These are phyloP conservation scores for Acanthamoeba sp. DNA, from an alignment of 208 protist genomes.

Conservation along the genomic window DNA sequence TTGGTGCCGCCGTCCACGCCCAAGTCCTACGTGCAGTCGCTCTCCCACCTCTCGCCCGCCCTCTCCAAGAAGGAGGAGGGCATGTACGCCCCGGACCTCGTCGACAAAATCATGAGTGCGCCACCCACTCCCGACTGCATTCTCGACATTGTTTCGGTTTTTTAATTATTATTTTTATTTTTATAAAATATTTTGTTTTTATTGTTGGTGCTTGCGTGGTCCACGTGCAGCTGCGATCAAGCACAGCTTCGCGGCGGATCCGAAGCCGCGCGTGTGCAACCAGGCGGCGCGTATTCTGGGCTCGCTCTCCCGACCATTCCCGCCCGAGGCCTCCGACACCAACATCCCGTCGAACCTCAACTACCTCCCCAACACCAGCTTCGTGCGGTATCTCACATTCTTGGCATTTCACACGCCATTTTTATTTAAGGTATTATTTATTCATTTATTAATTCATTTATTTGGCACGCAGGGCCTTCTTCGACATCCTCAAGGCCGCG, in stretches of 20 bases:
- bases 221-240: constrained; percentile 10
- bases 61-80: constrained; percentile 72
- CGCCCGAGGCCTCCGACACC: constrained; percentile 35
- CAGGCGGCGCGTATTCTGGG: constrained; percentile 37
- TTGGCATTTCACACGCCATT: neutral
- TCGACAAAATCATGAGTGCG: constrained; percentile 63
- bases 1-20: constrained; percentile 23
- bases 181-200: no score
- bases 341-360: constrained; percentile 70
- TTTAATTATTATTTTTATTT: no score
- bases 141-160: neutral
- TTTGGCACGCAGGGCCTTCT: constrained; percentile 36
- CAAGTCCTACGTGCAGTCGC: constrained; percentile 40
- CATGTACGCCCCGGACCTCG: constrained; percentile 38
- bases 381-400: constrained; percentile 26
- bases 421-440: neutral
- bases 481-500: constrained; percentile 48
- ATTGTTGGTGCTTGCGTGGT: no score
- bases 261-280: constrained; percentile 60
- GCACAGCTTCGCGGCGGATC: constrained; percentile 39
- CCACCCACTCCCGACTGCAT: neutral
- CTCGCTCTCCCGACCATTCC: constrained; percentile 33
- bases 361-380: constrained; percentile 62
- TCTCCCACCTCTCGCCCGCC: constrained; percentile 1
- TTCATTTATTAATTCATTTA: neutral